phyloP scores from a whole-genome alignment of 768 basidiomycete genomes.

The Melanogaster broomeanus region DNA sequence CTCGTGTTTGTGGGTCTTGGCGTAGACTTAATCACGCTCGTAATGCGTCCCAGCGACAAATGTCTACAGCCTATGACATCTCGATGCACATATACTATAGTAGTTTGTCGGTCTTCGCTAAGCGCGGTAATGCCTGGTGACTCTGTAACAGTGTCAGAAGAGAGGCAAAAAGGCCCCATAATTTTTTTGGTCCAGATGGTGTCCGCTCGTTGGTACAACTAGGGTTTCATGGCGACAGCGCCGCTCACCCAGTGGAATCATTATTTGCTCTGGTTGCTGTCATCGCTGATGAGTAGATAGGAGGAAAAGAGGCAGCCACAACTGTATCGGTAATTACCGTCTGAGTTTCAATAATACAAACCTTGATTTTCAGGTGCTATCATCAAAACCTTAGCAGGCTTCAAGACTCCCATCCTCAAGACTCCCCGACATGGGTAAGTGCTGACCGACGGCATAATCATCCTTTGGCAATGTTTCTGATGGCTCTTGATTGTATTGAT shows the following conservation, averaged over 20 bases:
- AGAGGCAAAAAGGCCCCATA: too few species aligned
- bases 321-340: conserved; percentile 14
- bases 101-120: too few species aligned
- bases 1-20: too few species aligned
- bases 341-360: conserved; percentile 35
- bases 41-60: too few species aligned
- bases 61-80: too few species aligned
- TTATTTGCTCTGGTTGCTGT: not conserved
- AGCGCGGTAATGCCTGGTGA: too few species aligned
- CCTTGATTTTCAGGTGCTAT: conserved; percentile 45
- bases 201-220: too few species aligned
- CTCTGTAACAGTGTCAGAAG: too few species aligned
- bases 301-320: conserved; percentile 21
- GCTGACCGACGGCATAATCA: conserved; percentile 25
- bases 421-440: conserved; percentile 76
- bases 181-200: too few species aligned
- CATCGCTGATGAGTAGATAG: not conserved
- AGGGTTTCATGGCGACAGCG: too few species aligned
- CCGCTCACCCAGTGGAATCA: not conserved
- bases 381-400: conserved; percentile 53
- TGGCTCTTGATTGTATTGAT: conserved; percentile 4
- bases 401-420: conserved; percentile 62
- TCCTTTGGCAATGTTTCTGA: conserved; percentile 7
- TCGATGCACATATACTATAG: too few species aligned
- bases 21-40: too few species aligned